These are phyloP conservation scores for Penicillium cinerascens DNA, from an alignment of 495 filamentous ascomycete genomes.

Conservation along the genomic window DNA sequence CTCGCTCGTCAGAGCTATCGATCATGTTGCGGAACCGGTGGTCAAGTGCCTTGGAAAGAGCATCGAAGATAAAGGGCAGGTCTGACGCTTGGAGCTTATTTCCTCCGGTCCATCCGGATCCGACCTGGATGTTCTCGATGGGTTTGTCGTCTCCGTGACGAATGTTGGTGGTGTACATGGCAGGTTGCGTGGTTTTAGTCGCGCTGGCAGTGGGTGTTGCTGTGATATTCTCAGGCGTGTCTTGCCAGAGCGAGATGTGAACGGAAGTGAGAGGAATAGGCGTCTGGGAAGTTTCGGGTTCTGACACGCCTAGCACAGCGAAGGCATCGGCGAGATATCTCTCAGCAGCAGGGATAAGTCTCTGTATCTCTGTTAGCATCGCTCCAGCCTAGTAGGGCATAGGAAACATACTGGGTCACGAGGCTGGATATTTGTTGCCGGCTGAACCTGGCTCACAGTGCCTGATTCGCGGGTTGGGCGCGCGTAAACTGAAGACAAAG, in stretches of 20 bases:
- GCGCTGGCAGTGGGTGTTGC: constrained; percentile 5
- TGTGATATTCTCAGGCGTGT: neutral
- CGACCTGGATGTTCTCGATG: constrained; percentile 19
- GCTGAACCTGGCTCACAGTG: neutral
- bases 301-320: constrained; percentile 17
- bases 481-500: constrained; percentile 13
- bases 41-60: constrained; percentile 18
- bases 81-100: constrained; percentile 19
- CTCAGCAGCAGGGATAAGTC: constrained; percentile 31
- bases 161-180: constrained; percentile 13
- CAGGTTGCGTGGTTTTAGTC: neutral
- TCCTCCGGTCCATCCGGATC: constrained; percentile 8
- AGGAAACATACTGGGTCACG: constrained; percentile 21
- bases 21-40: constrained; percentile 21
- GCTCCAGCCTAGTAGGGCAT: too few relatives aligned
- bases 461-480: constrained; percentile 10
- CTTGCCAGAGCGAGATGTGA: constrained; percentile 1
- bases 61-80: constrained; percentile 18
- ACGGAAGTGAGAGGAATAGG: constrained; percentile 1
- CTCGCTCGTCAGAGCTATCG: constrained; percentile 36
- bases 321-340: constrained; percentile 24
- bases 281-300: neutral
- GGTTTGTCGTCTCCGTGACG: constrained; percentile 8
- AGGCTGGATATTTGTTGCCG: constrained; percentile 3
- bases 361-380: constrained; percentile 15